phyloP scores from a whole-genome alignment of 2,329 filamentous ascomycete genomes.

The Colletotrichum echinochloae region DNA sequence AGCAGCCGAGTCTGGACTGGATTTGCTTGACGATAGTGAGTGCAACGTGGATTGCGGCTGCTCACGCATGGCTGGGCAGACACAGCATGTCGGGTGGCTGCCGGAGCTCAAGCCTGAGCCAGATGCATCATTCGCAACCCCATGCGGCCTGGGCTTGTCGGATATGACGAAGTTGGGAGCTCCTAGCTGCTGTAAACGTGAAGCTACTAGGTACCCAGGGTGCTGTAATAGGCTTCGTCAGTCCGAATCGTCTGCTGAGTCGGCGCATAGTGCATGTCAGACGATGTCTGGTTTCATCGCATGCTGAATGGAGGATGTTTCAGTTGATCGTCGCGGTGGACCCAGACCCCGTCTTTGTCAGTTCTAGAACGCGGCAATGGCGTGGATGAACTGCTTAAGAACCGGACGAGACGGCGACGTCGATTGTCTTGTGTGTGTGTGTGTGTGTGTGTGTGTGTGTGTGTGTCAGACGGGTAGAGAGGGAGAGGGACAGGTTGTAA shows the following conservation, averaged over 20 bases:
- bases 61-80: not conserved
- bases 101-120: not conserved
- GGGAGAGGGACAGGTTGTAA: not conserved
- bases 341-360: not conserved
- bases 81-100: not conserved
- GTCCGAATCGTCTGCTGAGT: not conserved
- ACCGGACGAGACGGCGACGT: not conserved
- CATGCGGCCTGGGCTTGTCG: not conserved
- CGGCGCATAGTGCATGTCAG: conserved; percentile 11
- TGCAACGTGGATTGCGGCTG: not conserved
- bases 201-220: not conserved
- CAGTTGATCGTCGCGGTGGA: not conserved
- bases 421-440: not conserved
- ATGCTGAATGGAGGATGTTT: conserved; percentile 20
- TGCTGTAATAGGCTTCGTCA: not conserved
- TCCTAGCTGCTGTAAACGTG: not conserved
- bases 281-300: conserved; percentile 28
- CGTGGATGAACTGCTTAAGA: not conserved
- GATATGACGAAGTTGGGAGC: not conserved
- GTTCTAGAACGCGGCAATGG: not conserved
- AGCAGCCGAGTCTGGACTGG: not conserved
- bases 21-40: not conserved
- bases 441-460: too few species aligned
- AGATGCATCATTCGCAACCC: not conserved
- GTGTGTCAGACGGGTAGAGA: too few species aligned